Percentiles rank a stretch among this genome's conserved stretches.
Evolutionary conservation across 306 rosid genomes (phyloP).

Genomic region (Trifolium dubium): DNA sequence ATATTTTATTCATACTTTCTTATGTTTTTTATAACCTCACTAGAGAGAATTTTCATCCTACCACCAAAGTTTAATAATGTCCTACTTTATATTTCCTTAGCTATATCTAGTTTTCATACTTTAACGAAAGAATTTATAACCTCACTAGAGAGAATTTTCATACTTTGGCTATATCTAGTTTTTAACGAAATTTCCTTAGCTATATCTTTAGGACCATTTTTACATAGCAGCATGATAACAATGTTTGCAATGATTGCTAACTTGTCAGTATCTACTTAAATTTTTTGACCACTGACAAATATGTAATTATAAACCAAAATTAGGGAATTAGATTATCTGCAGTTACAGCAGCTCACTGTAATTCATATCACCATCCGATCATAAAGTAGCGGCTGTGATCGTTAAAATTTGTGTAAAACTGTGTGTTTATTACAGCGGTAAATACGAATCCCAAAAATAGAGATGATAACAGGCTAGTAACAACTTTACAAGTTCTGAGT

Average conservation of each 20-base stretch:
- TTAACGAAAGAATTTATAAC: too few relatives aligned
- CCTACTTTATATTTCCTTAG: too few relatives aligned
- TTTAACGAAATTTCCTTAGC: constrained; percentile 2
- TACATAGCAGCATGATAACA: constrained; percentile 3
- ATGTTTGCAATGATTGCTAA: constrained; percentile 8
- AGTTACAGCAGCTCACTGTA: too few relatives aligned
- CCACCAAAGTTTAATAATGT: too few relatives aligned
- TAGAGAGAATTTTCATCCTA: too few relatives aligned
- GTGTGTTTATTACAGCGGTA: too few relatives aligned
- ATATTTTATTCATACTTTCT: background rate
- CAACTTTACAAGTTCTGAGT: background rate
- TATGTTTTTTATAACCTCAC: background rate
- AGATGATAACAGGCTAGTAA: background rate
- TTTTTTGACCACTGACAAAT: background rate
- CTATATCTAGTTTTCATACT: too few relatives aligned
- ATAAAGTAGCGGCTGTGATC: too few relatives aligned
- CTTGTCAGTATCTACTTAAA: constrained; percentile 3
- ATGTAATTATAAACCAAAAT: background rate
- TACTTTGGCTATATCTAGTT: constrained; percentile 16
- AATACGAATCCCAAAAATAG: too few relatives aligned
- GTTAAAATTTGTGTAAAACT: too few relatives aligned
- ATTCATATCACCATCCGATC: too few relatives aligned
- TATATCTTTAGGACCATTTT: constrained; percentile 13
- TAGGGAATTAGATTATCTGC: background rate
- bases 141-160: too few relatives aligned